Evolutionary conservation across 352 stramenopile species (phyloP), one percentile per base, ranked within the genome.

Genomic region (Hyaloperonospora brassicae): DNA sequence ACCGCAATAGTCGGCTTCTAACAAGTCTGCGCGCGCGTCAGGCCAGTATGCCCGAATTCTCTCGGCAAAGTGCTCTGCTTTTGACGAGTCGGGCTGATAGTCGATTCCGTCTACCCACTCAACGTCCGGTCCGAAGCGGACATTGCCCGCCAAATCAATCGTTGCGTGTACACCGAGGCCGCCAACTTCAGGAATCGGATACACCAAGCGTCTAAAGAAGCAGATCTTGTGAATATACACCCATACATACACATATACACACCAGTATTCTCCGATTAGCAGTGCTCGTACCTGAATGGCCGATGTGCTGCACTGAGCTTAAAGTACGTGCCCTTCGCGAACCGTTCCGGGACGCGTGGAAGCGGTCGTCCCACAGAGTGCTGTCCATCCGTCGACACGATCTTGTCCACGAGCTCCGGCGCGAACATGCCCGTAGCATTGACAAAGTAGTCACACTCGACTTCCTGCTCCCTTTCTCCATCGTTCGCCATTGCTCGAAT

Each of bases 291-390:
- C 77, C 71, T 78, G 50, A 89, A 92, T 0, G 83, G 83, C 17
- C 63, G 61, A 5, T 70, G 58, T 38, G 62, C 76, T 6, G 63
- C 52, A 23, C 62, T 59, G 11, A 95, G 71, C 41, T 85, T 88
- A 67, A 98, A 99, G 70, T 99, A 99, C 35, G 93, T 98, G 11
- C 96, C 96, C 64, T 98, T 98, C 13, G 93, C 92, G 59, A 97
- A 98, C 42, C 74, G 78, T 57, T 78, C 42, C 8, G 76, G 59
- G 36, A 95, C 47, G 11, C 40, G 57, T 3, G 76, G 76, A 22
- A 59, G 25, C 2, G 36, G 39, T 35, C 25, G 34, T 4, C 27
- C 12, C 25, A 27, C 47, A 17, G 25, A 38, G 22, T 31, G 39
- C 14, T 50, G 14, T 13, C 55, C 9, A 13, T 39, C 50, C 36